phyloP scores from a whole-genome alignment of 2,329 filamentous ascomycete species.

The Penicillium crustosum region DNA sequence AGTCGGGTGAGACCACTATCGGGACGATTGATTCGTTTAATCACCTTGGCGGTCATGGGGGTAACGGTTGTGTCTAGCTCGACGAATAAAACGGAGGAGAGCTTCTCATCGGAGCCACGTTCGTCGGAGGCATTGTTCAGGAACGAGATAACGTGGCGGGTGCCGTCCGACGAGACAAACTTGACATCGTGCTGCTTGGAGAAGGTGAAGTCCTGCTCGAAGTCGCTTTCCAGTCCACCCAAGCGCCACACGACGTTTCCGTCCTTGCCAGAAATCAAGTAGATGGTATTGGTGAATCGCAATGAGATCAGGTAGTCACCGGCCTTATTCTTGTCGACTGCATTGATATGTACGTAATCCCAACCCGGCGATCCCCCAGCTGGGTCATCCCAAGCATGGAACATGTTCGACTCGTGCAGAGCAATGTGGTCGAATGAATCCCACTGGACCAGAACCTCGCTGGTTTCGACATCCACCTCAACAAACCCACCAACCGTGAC shows the following conservation, averaged over 20 bases:
- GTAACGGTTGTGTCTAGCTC: constrained; percentile 28
- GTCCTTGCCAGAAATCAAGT: constrained; percentile 40
- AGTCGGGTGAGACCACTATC: constrained; percentile 36
- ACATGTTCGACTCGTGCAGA: constrained; percentile 33
- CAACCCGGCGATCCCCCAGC: constrained; percentile 24
- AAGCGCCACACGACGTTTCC: constrained; percentile 43
- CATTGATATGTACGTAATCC: constrained; percentile 44
- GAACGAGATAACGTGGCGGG: constrained; percentile 34
- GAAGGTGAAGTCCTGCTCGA: constrained; percentile 36
- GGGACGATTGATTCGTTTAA: constrained; percentile 35
- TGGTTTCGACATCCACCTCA: constrained; percentile 40
- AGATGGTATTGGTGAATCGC: constrained; percentile 41
- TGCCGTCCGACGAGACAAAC: constrained; percentile 31
- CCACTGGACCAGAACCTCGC: constrained; percentile 40
- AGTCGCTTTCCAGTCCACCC: constrained; percentile 35
- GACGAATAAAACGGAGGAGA: constrained; percentile 34
- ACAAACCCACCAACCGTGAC: constrained; percentile 38
- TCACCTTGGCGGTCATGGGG: constrained; percentile 31
- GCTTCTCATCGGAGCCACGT: constrained; percentile 26
- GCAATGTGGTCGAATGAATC: constrained; percentile 34
- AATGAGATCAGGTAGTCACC: constrained; percentile 45
- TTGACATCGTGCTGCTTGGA: constrained; percentile 41
- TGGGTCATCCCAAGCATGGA: constrained; percentile 20
- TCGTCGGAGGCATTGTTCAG: constrained; percentile 39
- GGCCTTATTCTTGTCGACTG: constrained; percentile 40